phyloP scores from a whole-genome alignment of 306 rosid species.

The Pueraria montana region DNA sequence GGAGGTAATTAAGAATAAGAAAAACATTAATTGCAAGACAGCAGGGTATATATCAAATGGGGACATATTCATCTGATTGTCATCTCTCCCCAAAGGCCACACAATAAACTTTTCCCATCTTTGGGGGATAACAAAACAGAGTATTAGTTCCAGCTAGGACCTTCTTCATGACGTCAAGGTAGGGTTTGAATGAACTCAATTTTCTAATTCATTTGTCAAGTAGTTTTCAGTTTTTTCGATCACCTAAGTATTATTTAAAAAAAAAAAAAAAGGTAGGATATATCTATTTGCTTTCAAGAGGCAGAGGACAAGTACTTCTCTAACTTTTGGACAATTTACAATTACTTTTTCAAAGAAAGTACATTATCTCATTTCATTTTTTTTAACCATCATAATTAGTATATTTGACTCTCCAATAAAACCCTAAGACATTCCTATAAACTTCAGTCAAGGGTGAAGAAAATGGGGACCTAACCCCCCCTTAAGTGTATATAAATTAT shows the following conservation, averaged over 20 bases:
- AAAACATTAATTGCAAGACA: slow-evolving; percentile 13
- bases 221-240: not conserved
- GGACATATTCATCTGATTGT: slow-evolving; percentile 24
- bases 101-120: slow-evolving; percentile 22
- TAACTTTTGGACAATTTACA: not conserved
- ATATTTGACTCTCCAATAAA: no score
- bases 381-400: no score
- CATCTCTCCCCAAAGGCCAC: no score
- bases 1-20: slow-evolving; percentile 34
- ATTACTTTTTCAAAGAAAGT: not conserved
- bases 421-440: not conserved
- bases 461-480: no score
- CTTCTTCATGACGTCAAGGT: slow-evolving; percentile 29
- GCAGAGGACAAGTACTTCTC: not conserved
- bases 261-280: not conserved
- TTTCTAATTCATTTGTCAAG: slow-evolving; percentile 2
- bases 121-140: slow-evolving; percentile 28
- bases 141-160: slow-evolving; percentile 28
- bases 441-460: no score
- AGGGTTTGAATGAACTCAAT: slow-evolving; percentile 13
- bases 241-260: not conserved
- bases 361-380: not conserved
- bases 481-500: no score
- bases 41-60: slow-evolving; percentile 16
- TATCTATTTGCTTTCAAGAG: slow-evolving; percentile 14